Conservation (phyloP, 2,329 filamentous ascomycete genomes). For the Trichoderma koningiopsis region DNA sequence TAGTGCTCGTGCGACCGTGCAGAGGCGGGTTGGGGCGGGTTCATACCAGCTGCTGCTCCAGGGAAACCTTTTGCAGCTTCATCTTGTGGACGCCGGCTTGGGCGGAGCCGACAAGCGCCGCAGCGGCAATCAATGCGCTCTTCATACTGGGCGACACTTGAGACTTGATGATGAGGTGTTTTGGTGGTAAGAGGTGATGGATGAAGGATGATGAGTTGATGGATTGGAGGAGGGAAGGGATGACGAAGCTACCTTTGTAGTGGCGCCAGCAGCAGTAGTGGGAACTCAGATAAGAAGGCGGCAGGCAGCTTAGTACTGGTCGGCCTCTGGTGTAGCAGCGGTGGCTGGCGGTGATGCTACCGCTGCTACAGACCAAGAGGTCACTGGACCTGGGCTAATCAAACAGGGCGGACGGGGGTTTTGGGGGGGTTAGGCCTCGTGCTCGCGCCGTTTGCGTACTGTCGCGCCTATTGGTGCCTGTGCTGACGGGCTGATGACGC, state of each 20-base stretch:
- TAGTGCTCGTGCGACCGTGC: slow-evolving; percentile 26
- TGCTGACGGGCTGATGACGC: slow-evolving; percentile 27
- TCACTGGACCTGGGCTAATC: slow-evolving; percentile 22
- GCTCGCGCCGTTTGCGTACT: slow-evolving; percentile 24
- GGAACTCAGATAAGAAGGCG: slow-evolving; percentile 17
- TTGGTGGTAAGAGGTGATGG: background rate
- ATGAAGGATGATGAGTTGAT: background rate
- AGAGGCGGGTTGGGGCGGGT: background rate
- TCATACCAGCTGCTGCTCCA: slow-evolving; percentile 88
- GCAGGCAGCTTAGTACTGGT: slow-evolving; percentile 5
- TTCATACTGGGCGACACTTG: slow-evolving; percentile 68
- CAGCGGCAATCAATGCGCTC: slow-evolving; percentile 76
- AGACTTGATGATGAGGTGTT: background rate
- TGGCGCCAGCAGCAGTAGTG: background rate
- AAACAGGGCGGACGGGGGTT: background rate
- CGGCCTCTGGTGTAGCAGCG: slow-evolving; percentile 1
- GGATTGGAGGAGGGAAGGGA: slow-evolving; percentile 4
- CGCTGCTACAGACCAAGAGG: background rate
- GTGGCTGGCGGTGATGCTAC: slow-evolving; percentile 9
- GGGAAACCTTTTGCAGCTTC: slow-evolving; percentile 94
- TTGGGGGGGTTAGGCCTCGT: slow-evolving; percentile 9
- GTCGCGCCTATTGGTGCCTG: slow-evolving; percentile 11
- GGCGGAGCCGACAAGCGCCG: slow-evolving; percentile 78
- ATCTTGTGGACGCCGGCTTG: slow-evolving; percentile 90
- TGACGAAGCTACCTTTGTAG: slow-evolving; percentile 21